Percentiles rank a stretch among this genome's conserved stretches.
phyloP scores from a whole-genome alignment of 129 eudicot genomes.

The Flaveria trinervia region DNA sequence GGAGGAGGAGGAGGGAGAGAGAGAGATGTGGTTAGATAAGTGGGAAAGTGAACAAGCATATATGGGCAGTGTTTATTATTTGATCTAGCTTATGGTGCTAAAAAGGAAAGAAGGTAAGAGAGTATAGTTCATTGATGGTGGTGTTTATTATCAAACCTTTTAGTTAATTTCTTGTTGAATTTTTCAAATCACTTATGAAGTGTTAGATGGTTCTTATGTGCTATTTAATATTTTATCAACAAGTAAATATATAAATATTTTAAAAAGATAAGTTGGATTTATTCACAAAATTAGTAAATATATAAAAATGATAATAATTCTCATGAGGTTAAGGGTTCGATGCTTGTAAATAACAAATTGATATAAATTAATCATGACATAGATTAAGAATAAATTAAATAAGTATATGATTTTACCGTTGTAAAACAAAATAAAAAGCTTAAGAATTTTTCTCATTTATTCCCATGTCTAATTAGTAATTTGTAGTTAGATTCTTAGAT shows the following conservation, averaged over 20 bases:
- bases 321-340: too few species aligned
- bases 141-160: neutral
- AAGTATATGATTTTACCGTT: too few species aligned
- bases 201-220: neutral
- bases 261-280: too few species aligned
- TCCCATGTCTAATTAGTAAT: neutral
- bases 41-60: neutral
- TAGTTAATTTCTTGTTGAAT: slow-evolving; percentile 15
- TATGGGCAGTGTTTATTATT: neutral
- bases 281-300: too few species aligned
- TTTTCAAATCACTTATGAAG: neutral
- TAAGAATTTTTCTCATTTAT: too few species aligned
- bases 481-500: neutral
- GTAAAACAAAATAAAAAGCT: too few species aligned
- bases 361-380: too few species aligned
- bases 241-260: neutral
- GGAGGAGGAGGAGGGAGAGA: neutral
- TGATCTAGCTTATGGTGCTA: neutral
- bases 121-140: neutral
- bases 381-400: too few species aligned
- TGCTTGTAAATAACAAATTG: too few species aligned
- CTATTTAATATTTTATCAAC: neutral
- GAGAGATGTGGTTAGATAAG: neutral
- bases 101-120: neutral
- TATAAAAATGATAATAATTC: too few species aligned